Conservation (phyloP, 345 rosid genomes). For the Draba incana region DNA sequence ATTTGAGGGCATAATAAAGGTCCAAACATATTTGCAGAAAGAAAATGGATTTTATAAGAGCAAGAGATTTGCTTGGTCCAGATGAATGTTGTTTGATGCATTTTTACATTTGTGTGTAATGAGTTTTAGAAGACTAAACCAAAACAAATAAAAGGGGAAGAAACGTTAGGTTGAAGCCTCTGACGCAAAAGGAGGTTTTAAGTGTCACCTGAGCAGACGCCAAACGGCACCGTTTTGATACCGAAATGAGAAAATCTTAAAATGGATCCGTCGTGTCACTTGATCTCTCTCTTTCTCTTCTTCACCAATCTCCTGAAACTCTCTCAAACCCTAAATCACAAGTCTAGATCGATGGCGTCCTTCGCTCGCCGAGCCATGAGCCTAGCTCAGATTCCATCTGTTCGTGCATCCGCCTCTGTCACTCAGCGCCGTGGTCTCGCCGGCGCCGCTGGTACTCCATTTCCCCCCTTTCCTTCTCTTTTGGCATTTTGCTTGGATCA, state of each 20-base stretch:
- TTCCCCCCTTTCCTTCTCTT: not conserved
- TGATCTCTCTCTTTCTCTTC: not conserved
- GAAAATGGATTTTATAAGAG: conserved; percentile 20
- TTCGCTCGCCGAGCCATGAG: conserved; percentile 46
- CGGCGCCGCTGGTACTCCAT: conserved; percentile 72
- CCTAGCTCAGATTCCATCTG: conserved; percentile 41
- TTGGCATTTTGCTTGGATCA: not conserved
- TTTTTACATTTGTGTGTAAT: not conserved
- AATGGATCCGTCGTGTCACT: not conserved
- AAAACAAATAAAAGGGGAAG: not conserved
- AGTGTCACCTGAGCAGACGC: not conserved
- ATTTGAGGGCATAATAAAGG: conserved; percentile 16
- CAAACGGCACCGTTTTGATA: conserved; percentile 1
- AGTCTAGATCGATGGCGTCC: conserved; percentile 39
- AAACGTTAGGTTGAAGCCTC: conserved; percentile 9
- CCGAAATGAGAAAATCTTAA: conserved; percentile 3
- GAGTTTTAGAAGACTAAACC: not conserved
- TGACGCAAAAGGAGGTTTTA: not conserved
- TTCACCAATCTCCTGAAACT: conserved; percentile 23
- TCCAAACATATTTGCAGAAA: conserved; percentile 8
- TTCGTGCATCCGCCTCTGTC: conserved; percentile 39
- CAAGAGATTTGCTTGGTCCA: not conserved
- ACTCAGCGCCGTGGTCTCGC: conserved; percentile 78
- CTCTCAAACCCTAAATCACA: conserved; percentile 39
- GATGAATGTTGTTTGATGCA: not conserved